These are phyloP conservation scores for Naganishia friedmannii DNA, from an alignment of 768 basidiomycete species.

Conservation along the genomic window DNA sequence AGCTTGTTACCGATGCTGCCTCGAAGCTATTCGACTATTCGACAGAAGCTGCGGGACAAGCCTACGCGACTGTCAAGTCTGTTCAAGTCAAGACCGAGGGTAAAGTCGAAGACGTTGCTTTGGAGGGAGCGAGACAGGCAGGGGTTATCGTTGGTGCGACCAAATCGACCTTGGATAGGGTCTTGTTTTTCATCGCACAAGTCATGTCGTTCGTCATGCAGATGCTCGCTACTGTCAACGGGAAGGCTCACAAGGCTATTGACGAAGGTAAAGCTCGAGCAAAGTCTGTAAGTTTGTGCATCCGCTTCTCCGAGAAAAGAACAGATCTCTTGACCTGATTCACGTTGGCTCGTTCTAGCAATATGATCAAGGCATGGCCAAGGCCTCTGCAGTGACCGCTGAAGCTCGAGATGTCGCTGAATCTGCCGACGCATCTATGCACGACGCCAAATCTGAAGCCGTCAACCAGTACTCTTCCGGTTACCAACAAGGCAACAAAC, in stretches of 20 bases:
- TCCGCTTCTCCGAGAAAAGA: too few relatives aligned
- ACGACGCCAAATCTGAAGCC: slow-evolving; percentile 13
- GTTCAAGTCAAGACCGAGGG: slow-evolving; percentile 8
- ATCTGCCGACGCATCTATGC: slow-evolving; percentile 1
- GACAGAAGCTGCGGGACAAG: slow-evolving; percentile 20
- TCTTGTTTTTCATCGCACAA: slow-evolving; percentile 17
- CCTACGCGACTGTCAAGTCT: background rate
- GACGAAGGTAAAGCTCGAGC: slow-evolving; percentile 11
- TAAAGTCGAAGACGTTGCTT: slow-evolving; percentile 9
- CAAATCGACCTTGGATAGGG: slow-evolving; percentile 11
- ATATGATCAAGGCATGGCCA: slow-evolving; percentile 21
- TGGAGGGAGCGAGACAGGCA: slow-evolving; percentile 14
- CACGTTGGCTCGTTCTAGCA: background rate
- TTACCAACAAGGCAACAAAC: slow-evolving; percentile 13
- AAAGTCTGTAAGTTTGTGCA: slow-evolving; percentile 1
- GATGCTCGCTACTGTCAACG: background rate
- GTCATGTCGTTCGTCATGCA: slow-evolving; percentile 12
- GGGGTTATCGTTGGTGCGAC: slow-evolving; percentile 20
- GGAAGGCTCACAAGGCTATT: slow-evolving; percentile 7
- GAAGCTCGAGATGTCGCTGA: slow-evolving; percentile 3
- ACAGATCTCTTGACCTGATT: background rate
- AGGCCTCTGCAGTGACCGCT: background rate
- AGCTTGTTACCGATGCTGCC: slow-evolving; percentile 16
- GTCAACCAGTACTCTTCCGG: slow-evolving; percentile 11
- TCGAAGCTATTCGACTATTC: slow-evolving; percentile 18